phyloP scores from a whole-genome alignment of 495 filamentous ascomycete genomes.

The Amphirosellinia nigrospora region DNA sequence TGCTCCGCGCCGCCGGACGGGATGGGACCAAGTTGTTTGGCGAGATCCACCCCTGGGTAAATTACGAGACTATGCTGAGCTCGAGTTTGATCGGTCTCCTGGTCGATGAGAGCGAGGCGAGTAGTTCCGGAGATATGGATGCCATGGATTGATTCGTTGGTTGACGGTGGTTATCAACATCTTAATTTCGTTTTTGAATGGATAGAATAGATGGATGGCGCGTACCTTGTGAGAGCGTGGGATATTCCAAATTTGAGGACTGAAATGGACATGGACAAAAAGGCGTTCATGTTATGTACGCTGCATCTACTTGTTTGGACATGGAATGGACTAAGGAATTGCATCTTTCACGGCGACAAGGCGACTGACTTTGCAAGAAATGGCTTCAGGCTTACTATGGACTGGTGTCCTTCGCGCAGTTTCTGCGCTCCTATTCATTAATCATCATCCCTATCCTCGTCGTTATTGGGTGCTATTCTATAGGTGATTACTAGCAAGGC shows the following conservation, averaged over 20 bases:
- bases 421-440: background rate
- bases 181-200: background rate
- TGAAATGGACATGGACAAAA: background rate
- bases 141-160: constrained; percentile 67
- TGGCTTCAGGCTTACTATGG: background rate
- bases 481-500: background rate
- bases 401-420: background rate
- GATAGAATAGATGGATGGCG: background rate
- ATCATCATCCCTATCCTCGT: background rate
- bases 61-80: constrained; percentile 90
- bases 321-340: background rate
- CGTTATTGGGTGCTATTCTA: background rate
- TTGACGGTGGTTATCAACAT: background rate
- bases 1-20: constrained; percentile 79
- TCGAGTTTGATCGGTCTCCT: constrained; percentile 85
- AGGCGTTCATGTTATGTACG: background rate
- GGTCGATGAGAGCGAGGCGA: constrained; percentile 74
- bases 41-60: constrained; percentile 97
- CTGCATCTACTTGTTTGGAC: background rate
- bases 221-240: background rate
- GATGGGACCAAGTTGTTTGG: constrained; percentile 83
- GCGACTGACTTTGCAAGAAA: background rate
- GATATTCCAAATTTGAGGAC: background rate
- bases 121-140: constrained; percentile 55
- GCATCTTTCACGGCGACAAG: background rate